Evolutionary conservation across 2,329 filamentous ascomycete species (phyloP), one percentile per base, ranked within the genome.

Genomic region (Tothia fuscella): DNA sequence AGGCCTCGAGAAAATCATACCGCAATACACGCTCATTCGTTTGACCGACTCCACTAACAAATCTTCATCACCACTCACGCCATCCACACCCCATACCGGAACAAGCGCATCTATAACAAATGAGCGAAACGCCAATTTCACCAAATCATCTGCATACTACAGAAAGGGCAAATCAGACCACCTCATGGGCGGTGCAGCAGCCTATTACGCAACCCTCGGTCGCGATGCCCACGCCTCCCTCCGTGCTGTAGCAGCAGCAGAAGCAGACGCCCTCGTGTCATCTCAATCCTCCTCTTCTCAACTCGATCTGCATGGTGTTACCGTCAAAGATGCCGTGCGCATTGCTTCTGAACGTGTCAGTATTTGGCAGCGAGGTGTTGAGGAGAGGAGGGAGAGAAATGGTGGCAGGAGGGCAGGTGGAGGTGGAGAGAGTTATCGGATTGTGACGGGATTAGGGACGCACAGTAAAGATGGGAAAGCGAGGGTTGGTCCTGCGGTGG

Each of bases 241-340:
- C 2, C 71, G 73, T 47, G 64, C 65, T 14, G 71, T 76, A n/a
- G 67, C 67, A 14, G 76, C 77, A n/a, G 67, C 67, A 0, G 78
- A 78, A 1, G 84, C 86, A 2, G 81, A 91, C 51, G 61, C 72
- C 0, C 67, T 80, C 3, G 88, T 89, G 1, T 69, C 78, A 9
- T 56, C 63, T 7, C 80, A 87, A 54, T 88, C 83, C 38, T 70
- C 68, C 0, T 46, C 57, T 2, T 66, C 61, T 1, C 64, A 70
- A 16, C 66, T 93, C 6, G 89, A 96, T 58, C 65, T 96, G 20
- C 89, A 96, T 57, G 85, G 86, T 5, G 76, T 94, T 4, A 78
- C 71, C 33, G 87, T 95, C 1, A 68, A 77, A 37, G 83, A 93
- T 56, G 89, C 82, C 2, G 77, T 87, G 22, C 70, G 83, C 3